Percentiles rank a stretch among this genome's conserved stretches.
phyloP scores from a whole-genome alignment of 2,329 filamentous ascomycete species.

The Cladosporium sphaerospermum region DNA sequence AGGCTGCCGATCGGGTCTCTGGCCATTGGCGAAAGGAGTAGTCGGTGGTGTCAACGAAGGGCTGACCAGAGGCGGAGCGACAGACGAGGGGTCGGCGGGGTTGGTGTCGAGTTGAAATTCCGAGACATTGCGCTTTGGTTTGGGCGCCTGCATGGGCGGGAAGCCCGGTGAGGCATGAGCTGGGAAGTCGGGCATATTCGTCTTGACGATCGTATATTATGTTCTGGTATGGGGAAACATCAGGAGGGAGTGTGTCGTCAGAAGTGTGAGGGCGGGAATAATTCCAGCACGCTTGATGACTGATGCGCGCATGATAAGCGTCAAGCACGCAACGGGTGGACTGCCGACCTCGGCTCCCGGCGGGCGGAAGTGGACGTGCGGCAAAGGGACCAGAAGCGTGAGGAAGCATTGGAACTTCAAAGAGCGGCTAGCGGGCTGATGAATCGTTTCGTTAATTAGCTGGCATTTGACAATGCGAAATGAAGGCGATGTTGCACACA shows the following conservation, averaged over 20 bases:
- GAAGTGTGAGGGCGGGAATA: neutral
- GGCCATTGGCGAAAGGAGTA: constrained; percentile 20
- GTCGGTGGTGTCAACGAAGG: constrained; percentile 39
- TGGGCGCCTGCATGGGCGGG: constrained; percentile 49
- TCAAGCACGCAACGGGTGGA: neutral
- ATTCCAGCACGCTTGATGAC: constrained; percentile 6
- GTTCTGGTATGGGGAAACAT: neutral
- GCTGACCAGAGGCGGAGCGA: constrained; percentile 39
- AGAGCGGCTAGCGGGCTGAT: neutral
- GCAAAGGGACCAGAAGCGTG: neutral
- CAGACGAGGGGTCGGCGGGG: constrained; percentile 20
- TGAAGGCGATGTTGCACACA: too few species aligned
- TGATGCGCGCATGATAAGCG: constrained; percentile 1
- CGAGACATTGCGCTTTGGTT: constrained; percentile 33
- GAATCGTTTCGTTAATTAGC: neutral
- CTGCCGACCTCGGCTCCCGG: constrained; percentile 2
- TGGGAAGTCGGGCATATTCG: constrained; percentile 49
- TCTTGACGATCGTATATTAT: neutral
- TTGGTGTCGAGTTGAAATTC: constrained; percentile 32
- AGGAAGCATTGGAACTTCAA: neutral
- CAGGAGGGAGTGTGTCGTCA: neutral
- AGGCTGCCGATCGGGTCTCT: constrained; percentile 32
- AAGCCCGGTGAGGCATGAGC: constrained; percentile 44
- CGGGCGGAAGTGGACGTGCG: neutral
- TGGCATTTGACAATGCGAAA: neutral